Evolutionary conservation across 306 rosid species (phyloP).

Genomic region (Castanospermum australe): DNA sequence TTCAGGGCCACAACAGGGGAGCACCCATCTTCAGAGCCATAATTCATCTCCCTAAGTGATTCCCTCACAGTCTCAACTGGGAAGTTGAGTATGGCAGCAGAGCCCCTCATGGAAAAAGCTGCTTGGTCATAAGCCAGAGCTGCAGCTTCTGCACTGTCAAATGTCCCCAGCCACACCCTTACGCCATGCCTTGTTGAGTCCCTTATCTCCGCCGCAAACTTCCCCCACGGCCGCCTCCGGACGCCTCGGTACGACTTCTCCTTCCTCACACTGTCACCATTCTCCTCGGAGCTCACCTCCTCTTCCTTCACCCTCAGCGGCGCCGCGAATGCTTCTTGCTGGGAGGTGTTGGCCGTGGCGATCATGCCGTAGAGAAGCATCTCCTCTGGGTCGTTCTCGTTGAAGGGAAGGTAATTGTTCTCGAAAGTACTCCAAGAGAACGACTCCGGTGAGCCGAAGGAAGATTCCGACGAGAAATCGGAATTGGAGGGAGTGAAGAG

Average conservation of each 20-base stretch:
- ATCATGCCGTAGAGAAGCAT: conserved; percentile 83
- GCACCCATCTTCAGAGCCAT: conserved; percentile 48
- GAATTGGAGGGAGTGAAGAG: conserved; percentile 45
- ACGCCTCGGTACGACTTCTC: conserved; percentile 81
- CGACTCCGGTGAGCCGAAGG: conserved; percentile 54
- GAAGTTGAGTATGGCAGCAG: conserved; percentile 79
- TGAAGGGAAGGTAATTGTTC: conserved; percentile 63
- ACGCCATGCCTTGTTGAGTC: conserved; percentile 81
- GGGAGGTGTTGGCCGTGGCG: conserved; percentile 23
- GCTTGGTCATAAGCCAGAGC: conserved; percentile 97
- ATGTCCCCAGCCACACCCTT: conserved; percentile 96
- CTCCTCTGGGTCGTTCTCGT: conserved; percentile 87
- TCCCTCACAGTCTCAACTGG: conserved; percentile 73
- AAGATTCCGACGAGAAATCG: conserved; percentile 57
- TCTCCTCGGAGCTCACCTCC: conserved; percentile 52
- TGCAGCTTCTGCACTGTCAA: conserved; percentile 90
- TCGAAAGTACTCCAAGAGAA: conserved; percentile 42
- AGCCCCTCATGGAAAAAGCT: conserved; percentile 84
- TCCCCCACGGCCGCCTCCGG: conserved; percentile 90
- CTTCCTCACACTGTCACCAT: conserved; percentile 27
- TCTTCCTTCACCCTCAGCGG: conserved; percentile 50
- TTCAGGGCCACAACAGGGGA: conserved; percentile 92
- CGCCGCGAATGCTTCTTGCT: not conserved
- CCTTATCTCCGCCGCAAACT: conserved; percentile 92
- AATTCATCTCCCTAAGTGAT: conserved; percentile 68